phyloP scores from a whole-genome alignment of 805 yeast genomes.

The Cyberlindnera saturnus region DNA sequence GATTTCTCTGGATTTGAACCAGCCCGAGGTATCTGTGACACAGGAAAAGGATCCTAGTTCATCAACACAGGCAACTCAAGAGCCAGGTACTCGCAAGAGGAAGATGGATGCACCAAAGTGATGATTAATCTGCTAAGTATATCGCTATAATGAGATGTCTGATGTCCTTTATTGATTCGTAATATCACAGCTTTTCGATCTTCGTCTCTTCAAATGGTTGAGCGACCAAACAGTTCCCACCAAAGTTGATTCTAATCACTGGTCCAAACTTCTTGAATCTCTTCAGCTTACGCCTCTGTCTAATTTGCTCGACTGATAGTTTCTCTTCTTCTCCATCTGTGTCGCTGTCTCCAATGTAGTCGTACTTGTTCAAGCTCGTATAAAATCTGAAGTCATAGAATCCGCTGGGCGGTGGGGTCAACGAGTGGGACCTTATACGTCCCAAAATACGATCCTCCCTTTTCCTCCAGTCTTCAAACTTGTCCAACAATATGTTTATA shows the following conservation, averaged over 20 bases:
- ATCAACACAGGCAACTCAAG: background rate
- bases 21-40: background rate
- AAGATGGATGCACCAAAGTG: constrained; percentile 1
- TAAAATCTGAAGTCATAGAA: constrained; percentile 14
- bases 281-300: constrained; percentile 8
- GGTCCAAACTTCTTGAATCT: constrained; percentile 18
- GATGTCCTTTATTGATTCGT: too few relatives aligned
- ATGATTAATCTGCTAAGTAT: background rate
- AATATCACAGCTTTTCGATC: constrained; percentile 11
- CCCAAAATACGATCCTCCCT: constrained; percentile 21
- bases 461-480: constrained; percentile 17
- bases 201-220: constrained; percentile 21
- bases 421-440: constrained; percentile 2
- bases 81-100: background rate
- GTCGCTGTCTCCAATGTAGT: constrained; percentile 22
- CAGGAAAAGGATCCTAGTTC: background rate
- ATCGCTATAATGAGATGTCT: too few relatives aligned
- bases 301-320: constrained; percentile 14
- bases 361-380: constrained; percentile 14
- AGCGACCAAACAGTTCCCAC: constrained; percentile 16
- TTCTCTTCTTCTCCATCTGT: constrained; percentile 24
- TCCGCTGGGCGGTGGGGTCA: background rate
- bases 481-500: constrained; percentile 17
- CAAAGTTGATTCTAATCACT: constrained; percentile 19
- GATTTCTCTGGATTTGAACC: background rate